phyloP scores from a whole-genome alignment of 164 flowering plant species.

The Magnolia changhungtana region DNA sequence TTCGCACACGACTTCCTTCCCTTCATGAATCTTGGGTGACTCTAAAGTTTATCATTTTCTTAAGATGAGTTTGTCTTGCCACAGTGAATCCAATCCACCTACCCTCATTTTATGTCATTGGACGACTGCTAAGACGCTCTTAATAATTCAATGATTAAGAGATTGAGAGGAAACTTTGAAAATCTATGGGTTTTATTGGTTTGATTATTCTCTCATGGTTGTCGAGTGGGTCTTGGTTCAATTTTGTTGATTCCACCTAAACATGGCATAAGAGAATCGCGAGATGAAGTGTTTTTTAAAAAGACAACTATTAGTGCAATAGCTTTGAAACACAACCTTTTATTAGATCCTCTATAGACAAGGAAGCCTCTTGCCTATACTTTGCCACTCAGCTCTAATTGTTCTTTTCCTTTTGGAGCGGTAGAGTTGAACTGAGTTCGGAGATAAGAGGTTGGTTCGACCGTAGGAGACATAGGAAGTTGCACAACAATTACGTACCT shows the following conservation, averaged over 20 bases:
- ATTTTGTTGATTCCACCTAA: neutral
- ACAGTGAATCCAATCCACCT: neutral
- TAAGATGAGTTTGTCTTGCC: neutral
- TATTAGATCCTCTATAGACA: constrained; percentile 10
- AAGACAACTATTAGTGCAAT: constrained; percentile 10
- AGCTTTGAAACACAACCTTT: constrained; percentile 11
- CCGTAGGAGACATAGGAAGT: neutral
- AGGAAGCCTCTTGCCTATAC: neutral
- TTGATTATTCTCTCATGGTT: neutral
- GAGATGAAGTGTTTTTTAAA: constrained; percentile 1
- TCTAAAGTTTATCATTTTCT: neutral
- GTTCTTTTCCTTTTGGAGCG: constrained; percentile 9
- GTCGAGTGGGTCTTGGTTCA: neutral
- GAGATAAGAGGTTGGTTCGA: neutral
- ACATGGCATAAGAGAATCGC: neutral
- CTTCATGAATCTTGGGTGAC: neutral
- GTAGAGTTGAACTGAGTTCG: constrained; percentile 1
- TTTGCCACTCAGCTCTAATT: neutral
- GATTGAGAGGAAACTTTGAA: neutral
- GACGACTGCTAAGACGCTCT: neutral
- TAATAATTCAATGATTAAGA: neutral
- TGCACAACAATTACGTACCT: too few relatives aligned
- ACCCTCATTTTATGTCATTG: neutral
- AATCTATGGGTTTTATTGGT: neutral
- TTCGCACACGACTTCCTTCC: neutral